Evolutionary conservation across 2,329 filamentous ascomycete genomes (phyloP).

Genomic region (Penicillium sp.): DNA sequence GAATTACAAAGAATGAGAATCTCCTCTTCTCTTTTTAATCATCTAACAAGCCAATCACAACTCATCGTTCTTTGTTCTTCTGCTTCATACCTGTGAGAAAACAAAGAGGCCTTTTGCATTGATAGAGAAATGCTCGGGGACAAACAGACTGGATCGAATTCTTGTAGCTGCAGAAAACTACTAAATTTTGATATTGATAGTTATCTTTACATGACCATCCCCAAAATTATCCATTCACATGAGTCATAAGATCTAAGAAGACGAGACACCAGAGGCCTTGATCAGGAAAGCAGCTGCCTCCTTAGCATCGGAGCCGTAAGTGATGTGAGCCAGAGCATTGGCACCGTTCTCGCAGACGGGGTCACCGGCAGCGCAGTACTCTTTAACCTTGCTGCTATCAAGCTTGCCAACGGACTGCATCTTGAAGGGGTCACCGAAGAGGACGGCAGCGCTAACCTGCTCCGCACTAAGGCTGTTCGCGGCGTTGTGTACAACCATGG

Average conservation of each 20-base stretch:
- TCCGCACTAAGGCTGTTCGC: constrained; percentile 34
- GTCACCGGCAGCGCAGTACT: constrained; percentile 57
- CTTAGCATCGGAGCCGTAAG: constrained; percentile 42
- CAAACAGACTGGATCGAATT: no score
- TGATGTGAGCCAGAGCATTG: constrained; percentile 47
- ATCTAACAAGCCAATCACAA: no score
- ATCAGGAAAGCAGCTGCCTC: constrained; percentile 45
- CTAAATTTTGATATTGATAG: no score
- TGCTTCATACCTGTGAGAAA: no score
- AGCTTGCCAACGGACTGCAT: constrained; percentile 44
- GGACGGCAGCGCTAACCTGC: constrained; percentile 46
- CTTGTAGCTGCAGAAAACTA: no score
- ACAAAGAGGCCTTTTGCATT: no score
- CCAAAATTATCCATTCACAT: no score
- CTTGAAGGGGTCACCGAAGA: constrained; percentile 54
- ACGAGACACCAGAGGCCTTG: constrained; percentile 26
- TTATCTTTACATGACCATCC: no score
- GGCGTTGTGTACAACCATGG: constrained; percentile 42
- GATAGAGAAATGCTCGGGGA: no score
- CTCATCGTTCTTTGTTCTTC: no score
- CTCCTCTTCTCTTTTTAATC: no score
- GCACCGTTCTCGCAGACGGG: constrained; percentile 55
- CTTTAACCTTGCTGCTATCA: constrained; percentile 48
- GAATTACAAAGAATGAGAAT: no score
- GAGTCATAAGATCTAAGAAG: neutral